Evolutionary conservation across 2,329 filamentous ascomycete species (phyloP).

Genomic region (Nothomitra cinnamomea): DNA sequence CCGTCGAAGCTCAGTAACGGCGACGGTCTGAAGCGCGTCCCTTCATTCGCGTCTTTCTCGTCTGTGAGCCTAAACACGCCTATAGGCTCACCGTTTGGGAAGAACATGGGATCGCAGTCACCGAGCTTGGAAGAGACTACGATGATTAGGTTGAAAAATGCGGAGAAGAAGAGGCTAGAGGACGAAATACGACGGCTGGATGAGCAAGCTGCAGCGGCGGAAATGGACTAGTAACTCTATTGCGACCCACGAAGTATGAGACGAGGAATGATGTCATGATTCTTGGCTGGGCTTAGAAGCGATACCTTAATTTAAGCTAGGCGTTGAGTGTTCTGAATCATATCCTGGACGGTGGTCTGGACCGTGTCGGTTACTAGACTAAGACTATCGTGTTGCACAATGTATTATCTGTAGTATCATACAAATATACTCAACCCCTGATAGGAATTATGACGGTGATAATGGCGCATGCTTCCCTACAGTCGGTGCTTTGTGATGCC

Average conservation of each 20-base stretch:
- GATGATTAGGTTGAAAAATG: constrained; percentile 38
- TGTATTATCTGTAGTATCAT: not conserved
- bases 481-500: constrained; percentile 33
- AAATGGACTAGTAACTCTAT: not conserved
- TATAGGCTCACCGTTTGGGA: constrained; percentile 15
- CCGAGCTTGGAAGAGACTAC: constrained; percentile 29
- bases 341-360: too few species aligned
- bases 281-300: not conserved
- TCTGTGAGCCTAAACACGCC: constrained; percentile 14
- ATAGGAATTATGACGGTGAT: constrained; percentile 4
- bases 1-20: constrained; percentile 3
- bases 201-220: constrained; percentile 16
- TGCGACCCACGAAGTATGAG: not conserved
- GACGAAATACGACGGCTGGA: constrained; percentile 35
- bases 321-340: too few species aligned
- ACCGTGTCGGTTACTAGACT: not conserved
- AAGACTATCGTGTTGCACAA: not conserved
- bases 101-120: constrained; percentile 10
- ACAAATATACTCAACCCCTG: not conserved
- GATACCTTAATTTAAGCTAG: not conserved
- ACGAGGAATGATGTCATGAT: not conserved
- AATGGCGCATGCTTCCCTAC: constrained; percentile 20
- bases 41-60: constrained; percentile 26
- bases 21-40: constrained; percentile 19
- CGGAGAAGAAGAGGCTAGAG: constrained; percentile 34